phyloP scores from a whole-genome alignment of 2,329 filamentous ascomycete genomes.

The Raffaelea arxii region DNA sequence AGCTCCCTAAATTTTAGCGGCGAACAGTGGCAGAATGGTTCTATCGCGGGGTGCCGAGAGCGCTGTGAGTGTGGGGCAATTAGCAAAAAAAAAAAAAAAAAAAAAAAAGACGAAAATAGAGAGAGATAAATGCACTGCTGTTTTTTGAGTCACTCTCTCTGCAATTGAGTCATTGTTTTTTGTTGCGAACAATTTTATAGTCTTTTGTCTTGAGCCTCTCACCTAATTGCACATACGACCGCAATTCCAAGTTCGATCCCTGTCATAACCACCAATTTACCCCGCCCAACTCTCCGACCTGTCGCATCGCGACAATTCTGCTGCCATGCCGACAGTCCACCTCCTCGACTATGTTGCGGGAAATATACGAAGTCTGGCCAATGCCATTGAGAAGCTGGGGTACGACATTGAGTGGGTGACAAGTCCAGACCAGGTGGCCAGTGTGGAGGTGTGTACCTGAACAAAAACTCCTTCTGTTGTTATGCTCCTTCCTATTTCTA shows the following conservation, averaged over 20 bases:
- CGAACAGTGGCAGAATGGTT: conserved; percentile 17
- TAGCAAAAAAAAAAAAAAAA: not conserved
- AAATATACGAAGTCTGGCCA: conserved; percentile 90
- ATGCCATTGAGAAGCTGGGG: conserved; percentile 93
- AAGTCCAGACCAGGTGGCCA: conserved; percentile 71
- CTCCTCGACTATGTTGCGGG: conserved; percentile 86
- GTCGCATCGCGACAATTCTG: too few relatives aligned
- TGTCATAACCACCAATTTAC: too few relatives aligned
- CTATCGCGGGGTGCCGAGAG: not conserved
- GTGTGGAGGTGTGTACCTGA: conserved; percentile 60
- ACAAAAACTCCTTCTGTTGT: not conserved
- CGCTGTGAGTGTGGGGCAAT: not conserved
- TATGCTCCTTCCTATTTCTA: not conserved
- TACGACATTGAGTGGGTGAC: conserved; percentile 90
- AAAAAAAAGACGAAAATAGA: not conserved
- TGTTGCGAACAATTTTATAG: too few relatives aligned
- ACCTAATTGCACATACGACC: too few relatives aligned
- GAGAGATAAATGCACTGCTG: not conserved
- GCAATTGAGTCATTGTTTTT: too few relatives aligned
- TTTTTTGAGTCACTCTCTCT: not conserved
- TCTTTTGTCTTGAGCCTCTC: too few relatives aligned
- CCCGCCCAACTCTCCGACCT: too few relatives aligned
- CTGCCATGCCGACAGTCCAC: conserved; percentile 53
- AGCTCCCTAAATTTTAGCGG: conserved; percentile 19
- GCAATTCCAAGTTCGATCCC: too few relatives aligned